Base-by-base conservation (phyloP, 345 rosid species). In the Eucalyptus leucophloia region DNA sequence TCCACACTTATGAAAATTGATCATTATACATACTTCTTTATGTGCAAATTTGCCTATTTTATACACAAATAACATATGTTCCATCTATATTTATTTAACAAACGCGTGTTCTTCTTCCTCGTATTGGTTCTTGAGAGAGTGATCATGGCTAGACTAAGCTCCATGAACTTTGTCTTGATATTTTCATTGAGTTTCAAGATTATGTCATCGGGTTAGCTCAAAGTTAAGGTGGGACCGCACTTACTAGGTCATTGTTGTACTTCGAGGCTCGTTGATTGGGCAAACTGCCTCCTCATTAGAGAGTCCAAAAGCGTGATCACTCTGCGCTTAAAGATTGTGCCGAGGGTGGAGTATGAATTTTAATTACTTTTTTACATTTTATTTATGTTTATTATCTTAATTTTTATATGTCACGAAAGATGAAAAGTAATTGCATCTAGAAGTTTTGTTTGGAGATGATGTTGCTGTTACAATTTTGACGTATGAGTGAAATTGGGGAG, bases 211-310 rank as follows among this genome's bases (percentile, higher is more conserved):
- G 49, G 50, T 49, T 49, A 49, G 50, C 50, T 49, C 15, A 49
- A 49, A 49, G 50, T 49, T 49, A 49, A 49, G 50, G 50, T 49
- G 92, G 90, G 50, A 88, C 88, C 15, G 96, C 98, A 40, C 93
- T 96, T 32, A 91, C 95, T 6, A 95, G 94, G 93, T 90, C 94
- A 88, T 87, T 96, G 89, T 90, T 96, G 90, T 96, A 92, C 91
- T 96, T 92, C 26, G 97, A 96, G 92, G 98, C 96, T 91, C 28
- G 93, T 90, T 92, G 96, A 32, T 95, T 96, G 6, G 99, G 98
- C 14, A 90, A 92, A 83, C 90, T 95, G 89, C 99, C 99, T 67
- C 58, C 89, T 8, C 60, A 92, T 92, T 95, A 95, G 86, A 93
- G 95, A 88, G 95, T 95, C 62, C 40, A 23, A 23, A 95, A 96